Percentiles rank a stretch among this genome's conserved stretches.
Evolutionary conservation across 2,329 filamentous ascomycete genomes (phyloP).

Genomic region (Calonectria ilicicola): DNA sequence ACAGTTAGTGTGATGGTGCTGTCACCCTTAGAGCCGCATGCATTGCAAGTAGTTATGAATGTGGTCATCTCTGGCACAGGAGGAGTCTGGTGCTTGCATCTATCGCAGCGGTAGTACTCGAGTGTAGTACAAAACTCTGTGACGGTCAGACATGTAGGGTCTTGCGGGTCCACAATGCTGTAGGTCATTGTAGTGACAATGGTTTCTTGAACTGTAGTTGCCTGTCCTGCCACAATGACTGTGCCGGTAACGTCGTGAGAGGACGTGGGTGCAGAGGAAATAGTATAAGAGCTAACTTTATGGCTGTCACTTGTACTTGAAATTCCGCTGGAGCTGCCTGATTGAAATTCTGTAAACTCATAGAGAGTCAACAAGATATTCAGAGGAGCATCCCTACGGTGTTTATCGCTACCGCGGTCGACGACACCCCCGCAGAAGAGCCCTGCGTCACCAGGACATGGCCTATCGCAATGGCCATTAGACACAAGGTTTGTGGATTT

Average conservation of each 20-base stretch:
- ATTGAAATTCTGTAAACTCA: neutral
- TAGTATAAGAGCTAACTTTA: neutral
- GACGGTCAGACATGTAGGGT: conserved; percentile 17
- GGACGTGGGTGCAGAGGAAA: neutral
- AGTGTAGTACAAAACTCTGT: conserved; percentile 24
- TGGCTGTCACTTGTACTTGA: neutral
- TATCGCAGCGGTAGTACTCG: conserved; percentile 13
- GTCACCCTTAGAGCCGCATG: conserved; percentile 25
- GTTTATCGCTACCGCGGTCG: neutral
- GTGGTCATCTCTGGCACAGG: conserved; percentile 27
- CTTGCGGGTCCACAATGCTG: conserved; percentile 21
- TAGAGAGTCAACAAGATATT: conserved; percentile 31
- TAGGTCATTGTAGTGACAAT: conserved; percentile 23
- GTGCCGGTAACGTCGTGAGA: neutral
- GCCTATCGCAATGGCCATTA: conserved; percentile 21
- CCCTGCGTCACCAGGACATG: conserved; percentile 28
- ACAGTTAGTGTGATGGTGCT: conserved; percentile 20
- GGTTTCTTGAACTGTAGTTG: neutral
- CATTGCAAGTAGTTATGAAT: conserved; percentile 8
- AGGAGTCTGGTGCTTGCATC: conserved; percentile 8
- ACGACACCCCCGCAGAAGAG: conserved; percentile 29
- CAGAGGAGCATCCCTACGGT: conserved; percentile 19
- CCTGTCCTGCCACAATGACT: neutral
- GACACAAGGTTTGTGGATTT: neutral
- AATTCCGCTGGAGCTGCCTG: neutral